Conservation (phyloP, 1,284 basidiomycete genomes). For the Marasmius sp. region DNA sequence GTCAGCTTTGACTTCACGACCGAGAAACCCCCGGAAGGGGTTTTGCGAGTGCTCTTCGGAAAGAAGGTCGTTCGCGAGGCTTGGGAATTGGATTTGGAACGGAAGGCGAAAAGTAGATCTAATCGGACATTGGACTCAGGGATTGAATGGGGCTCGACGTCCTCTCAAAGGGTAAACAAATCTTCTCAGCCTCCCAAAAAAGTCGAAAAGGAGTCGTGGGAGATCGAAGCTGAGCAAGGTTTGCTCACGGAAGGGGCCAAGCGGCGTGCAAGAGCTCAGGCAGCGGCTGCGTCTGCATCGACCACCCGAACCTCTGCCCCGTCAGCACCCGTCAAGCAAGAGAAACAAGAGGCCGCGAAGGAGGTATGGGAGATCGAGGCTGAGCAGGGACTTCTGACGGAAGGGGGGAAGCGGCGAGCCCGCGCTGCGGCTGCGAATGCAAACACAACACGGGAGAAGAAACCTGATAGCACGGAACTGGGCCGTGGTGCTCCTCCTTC, state of each 20-base stretch:
- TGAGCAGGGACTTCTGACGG: constrained; percentile 69
- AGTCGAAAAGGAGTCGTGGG: constrained; percentile 14
- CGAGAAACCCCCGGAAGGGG: constrained; percentile 52
- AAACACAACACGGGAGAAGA: constrained; percentile 20
- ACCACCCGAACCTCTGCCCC: constrained; percentile 1
- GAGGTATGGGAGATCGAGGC: constrained; percentile 79
- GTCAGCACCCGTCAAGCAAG: constrained; percentile 9
- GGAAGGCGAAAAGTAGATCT: constrained; percentile 39
- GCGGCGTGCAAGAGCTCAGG: constrained; percentile 17
- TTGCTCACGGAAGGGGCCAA: constrained; percentile 20
- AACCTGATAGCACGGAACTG: neutral
- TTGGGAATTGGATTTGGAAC: constrained; percentile 76
- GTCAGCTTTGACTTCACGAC: constrained; percentile 53
- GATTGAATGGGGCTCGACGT: constrained; percentile 1
- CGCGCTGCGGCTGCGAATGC: constrained; percentile 51
- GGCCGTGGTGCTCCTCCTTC: constrained; percentile 3
- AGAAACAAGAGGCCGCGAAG: constrained; percentile 45
- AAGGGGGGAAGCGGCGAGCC: constrained; percentile 65
- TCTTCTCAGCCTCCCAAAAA: neutral
- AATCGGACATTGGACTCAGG: constrained; percentile 24
- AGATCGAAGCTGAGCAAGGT: constrained; percentile 18
- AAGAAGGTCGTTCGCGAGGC: constrained; percentile 67
- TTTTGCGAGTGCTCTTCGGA: constrained; percentile 60
- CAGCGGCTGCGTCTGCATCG: constrained; percentile 16
- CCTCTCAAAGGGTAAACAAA: neutral